Evolutionary conservation across 225 moss, liverwort and hornwort genomes (phyloP), one percentile per base, ranked within the genome.

Genomic region (Rhytidiadelphus loreus): DNA sequence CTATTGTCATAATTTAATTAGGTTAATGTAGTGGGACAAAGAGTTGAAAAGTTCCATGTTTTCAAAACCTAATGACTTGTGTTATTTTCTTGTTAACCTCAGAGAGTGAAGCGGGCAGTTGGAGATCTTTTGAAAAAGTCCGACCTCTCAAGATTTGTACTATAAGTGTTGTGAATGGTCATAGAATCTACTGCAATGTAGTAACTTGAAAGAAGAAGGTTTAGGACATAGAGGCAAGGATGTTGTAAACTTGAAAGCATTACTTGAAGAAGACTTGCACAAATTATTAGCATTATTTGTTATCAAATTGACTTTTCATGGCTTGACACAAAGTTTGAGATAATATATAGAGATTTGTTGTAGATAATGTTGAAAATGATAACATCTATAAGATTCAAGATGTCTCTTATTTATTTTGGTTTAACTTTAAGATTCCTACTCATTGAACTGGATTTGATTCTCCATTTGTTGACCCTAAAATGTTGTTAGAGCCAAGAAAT

Each of bases 111-210:
- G 79, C 88, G 83, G 0, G 94, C 94, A 73, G 91, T 96, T 87
- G 96, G 95, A 92, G 97, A 97, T 58, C 93, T 98, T n/a, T 92
- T 98, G 59, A 95, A 93, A 56, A 97, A 96, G 59, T 95, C 93
- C 11, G 92, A 97, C 83, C 87, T 98, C 48, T 98, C 95, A 61
- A 97, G 94, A 91, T 98, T 96, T 91, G 95, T 98, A 73, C 92
- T 98, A 39, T 97, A 68, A 90, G 63, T 46, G 23, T 77, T 76
- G 16, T 60, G 43, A 8, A 39, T 21, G 7, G 8, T 79, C 26
- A 26, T 74, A 70, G n/a, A 76, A 26, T 30, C 22, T 50, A 32
- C 71, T 81, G 81, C 63, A 75, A 81, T 48, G 12, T 30, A 11
- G 7, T 50, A 39, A 77, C 23, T 5, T 89, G 50, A 56, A 84